These are phyloP conservation scores for Pseudocercospora musae DNA, from an alignment of 2,329 filamentous ascomycete genomes.

Conservation along the genomic window DNA sequence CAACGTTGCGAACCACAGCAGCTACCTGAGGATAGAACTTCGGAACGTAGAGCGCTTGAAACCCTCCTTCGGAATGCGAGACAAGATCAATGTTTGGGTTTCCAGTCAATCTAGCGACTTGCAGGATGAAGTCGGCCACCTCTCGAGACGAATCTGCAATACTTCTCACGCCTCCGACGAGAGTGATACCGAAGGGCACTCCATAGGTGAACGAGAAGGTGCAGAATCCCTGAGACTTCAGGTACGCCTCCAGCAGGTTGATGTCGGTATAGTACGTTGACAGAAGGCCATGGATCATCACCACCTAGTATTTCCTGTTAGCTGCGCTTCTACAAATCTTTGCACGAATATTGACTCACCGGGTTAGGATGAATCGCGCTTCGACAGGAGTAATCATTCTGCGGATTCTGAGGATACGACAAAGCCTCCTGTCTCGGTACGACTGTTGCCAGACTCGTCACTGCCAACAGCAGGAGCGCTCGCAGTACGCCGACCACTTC, in stretches of 20 bases:
- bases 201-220: constrained; percentile 11
- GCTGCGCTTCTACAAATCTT: neutral
- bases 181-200: neutral
- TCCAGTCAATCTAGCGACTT: constrained; percentile 7
- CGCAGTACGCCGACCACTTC: neutral
- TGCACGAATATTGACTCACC: neutral
- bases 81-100: constrained; percentile 9
- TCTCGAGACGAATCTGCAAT: constrained; percentile 4
- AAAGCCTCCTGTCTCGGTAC: neutral
- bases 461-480: neutral
- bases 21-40: constrained; percentile 9
- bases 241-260: neutral
- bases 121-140: constrained; percentile 7
- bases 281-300: neutral
- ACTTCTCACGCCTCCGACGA: constrained; percentile 5
- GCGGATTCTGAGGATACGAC: neutral
- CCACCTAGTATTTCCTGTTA: neutral
- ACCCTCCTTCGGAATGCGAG: constrained; percentile 9
- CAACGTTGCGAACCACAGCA: constrained; percentile 1
- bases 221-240: neutral
- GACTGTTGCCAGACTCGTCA: neutral
- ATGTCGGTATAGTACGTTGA: neutral
- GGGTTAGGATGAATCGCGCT: constrained; percentile 10
- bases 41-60: constrained; percentile 10
- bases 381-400: constrained; percentile 12